These are phyloP conservation scores for Fusarium metavorans DNA, from an alignment of 2,329 filamentous ascomycete genomes.

Conservation along the genomic window DNA sequence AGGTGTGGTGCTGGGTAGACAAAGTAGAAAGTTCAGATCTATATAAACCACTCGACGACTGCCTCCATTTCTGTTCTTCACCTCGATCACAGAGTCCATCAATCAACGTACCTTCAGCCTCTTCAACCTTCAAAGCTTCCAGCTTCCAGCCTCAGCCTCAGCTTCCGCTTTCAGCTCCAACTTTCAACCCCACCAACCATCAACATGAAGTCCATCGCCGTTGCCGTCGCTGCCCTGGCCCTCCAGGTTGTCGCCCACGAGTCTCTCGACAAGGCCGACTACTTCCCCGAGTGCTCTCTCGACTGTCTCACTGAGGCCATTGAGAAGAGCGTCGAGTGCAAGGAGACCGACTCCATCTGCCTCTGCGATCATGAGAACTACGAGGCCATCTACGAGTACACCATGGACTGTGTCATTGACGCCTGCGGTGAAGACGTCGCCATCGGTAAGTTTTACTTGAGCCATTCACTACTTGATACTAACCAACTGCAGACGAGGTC, in stretches of 20 bases:
- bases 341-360: conserved; percentile 3
- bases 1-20: background rate
- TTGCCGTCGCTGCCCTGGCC: background rate
- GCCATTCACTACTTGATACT: background rate
- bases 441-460: background rate
- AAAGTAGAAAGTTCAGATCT: background rate
- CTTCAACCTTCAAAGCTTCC: background rate
- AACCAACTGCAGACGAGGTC: background rate
- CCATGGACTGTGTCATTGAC: conserved; percentile 4
- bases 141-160: background rate
- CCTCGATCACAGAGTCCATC: conserved; percentile 1
- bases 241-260: background rate
- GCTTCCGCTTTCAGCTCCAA: background rate
- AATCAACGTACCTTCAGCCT: background rate
- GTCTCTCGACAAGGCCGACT: conserved; percentile 2
- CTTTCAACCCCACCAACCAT: background rate
- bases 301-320: background rate
- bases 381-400: conserved; percentile 4
- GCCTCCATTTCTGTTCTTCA: background rate
- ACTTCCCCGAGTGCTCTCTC: conserved; percentile 7
- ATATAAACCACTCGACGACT: background rate
- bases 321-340: background rate
- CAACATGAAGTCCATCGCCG: conserved; percentile 3
- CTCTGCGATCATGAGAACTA: conserved; percentile 8
- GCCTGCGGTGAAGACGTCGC: conserved; percentile 5